Evolutionary conservation across 768 basidiomycete genomes (phyloP), one percentile per base, ranked within the genome.

Genomic region (Suillus decipiens): DNA sequence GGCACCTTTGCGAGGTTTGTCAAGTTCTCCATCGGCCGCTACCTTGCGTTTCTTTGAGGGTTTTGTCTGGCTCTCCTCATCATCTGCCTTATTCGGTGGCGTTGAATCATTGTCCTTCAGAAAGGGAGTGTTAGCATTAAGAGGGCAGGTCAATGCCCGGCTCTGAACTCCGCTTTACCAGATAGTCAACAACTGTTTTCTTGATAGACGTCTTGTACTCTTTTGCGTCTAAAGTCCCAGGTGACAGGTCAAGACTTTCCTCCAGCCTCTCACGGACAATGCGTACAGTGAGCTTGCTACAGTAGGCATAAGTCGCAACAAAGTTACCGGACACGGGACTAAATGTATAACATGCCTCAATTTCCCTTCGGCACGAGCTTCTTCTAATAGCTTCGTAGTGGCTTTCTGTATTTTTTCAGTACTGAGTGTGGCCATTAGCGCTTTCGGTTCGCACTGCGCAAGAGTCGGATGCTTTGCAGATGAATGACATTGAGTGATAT

Each of bases 221-320:
- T 22, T 75, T 69, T 33, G 63, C 67, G 34, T 81, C 79, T 45
- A 89, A 72, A 2, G 75, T 69, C 0, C 82, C 84, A 6, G 73
- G 66, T 10, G 79, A 76, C n/a, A 89, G 71, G 4, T 67, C 62
- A 50, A 87, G 76, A 28, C 77, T 66, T 31, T 75, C 67, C 72
- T 88, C 88, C 1, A 89, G 59, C n/a, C 77, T 68, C 61, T 75
- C 71, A 14, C 88, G 82, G 31, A 89, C 77, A 14, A 81, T 76
- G 28, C 83, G 82, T 17, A 78, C 78, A 2, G 87, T 88, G 33
- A 78, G 62, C 62, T 76, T 53, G 36, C 73, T 74, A 28, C 15
- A 47, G 9, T 33, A 56, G 58, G 61, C 56, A 41, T 50, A 19
- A 56, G 33, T 12, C 22, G 17, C 8, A 34, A 31, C 14, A 19